Conservation (phyloP, 2,329 filamentous ascomycete genomes). For the Monilinia fructigena region DNA sequence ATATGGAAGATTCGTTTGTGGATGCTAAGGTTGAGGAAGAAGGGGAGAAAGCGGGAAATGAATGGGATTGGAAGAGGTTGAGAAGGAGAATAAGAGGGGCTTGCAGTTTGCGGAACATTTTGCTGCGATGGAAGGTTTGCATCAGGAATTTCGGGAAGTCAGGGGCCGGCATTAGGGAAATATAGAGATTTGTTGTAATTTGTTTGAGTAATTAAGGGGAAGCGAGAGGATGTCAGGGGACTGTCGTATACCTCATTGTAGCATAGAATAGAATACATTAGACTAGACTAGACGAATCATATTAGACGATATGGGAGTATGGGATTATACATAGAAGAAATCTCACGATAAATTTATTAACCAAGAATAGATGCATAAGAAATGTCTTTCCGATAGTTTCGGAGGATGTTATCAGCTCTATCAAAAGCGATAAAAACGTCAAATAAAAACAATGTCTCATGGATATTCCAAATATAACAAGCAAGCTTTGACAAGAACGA, state of each 20-base stretch:
- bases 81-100: slow-evolving; percentile 55
- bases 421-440: no score
- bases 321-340: background rate
- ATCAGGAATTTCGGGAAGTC: slow-evolving; percentile 41
- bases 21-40: slow-evolving; percentile 22
- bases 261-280: background rate
- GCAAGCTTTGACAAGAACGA: no score
- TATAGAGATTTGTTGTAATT: slow-evolving; percentile 38
- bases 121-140: slow-evolving; percentile 54
- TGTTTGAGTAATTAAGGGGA: background rate
- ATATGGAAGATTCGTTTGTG: slow-evolving; percentile 21
- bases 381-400: background rate
- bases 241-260: background rate
- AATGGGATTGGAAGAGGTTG: slow-evolving; percentile 60
- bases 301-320: background rate
- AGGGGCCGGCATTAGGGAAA: slow-evolving; percentile 37
- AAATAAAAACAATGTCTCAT: no score
- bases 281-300: background rate
- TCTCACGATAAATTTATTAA: background rate
- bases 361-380: background rate
- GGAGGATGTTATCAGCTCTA: no score
- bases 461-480: no score
- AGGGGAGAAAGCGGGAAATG: slow-evolving; percentile 20
- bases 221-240: background rate
- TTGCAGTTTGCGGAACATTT: slow-evolving; percentile 57